These are phyloP conservation scores for Cercospora citrullina DNA, from an alignment of 2,329 filamentous ascomycete genomes.

Conservation along the genomic window DNA sequence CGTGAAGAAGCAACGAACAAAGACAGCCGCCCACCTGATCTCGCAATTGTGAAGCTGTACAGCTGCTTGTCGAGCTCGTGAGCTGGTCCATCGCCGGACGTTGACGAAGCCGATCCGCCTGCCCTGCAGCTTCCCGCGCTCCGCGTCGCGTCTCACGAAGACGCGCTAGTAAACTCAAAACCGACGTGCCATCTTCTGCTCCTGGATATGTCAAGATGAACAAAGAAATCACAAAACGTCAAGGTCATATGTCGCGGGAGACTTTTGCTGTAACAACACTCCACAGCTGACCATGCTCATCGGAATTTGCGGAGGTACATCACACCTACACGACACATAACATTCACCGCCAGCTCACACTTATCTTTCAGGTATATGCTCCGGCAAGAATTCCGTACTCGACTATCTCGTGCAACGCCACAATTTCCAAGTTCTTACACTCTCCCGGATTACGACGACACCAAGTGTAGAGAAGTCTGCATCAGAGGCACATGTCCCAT, in stretches of 20 bases:
- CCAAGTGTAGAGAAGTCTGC: conserved; percentile 47
- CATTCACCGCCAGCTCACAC: neutral
- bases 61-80: neutral
- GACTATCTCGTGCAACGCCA: conserved; percentile 83
- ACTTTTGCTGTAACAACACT: neutral
- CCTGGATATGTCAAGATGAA: neutral
- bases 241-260: neutral
- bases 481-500: conserved; percentile 41
- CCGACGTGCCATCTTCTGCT: neutral
- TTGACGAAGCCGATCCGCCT: neutral
- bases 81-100: neutral
- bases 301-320: conserved; percentile 70
- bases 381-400: conserved; percentile 87
- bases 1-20: neutral
- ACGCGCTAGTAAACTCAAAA: conserved; percentile 13
- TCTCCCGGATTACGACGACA: conserved; percentile 48
- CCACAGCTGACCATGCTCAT: conserved; percentile 61
- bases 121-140: neutral
- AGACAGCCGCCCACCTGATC: neutral
- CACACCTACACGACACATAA: neutral
- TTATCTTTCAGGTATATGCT: conserved; percentile 70
- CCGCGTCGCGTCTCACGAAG: conserved; percentile 4
- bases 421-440: conserved; percentile 71
- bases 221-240: neutral
- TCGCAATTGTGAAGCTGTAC: neutral